Evolutionary conservation across 2,329 filamentous ascomycete species (phyloP).

Genomic region (Cladophialophora immunda): DNA sequence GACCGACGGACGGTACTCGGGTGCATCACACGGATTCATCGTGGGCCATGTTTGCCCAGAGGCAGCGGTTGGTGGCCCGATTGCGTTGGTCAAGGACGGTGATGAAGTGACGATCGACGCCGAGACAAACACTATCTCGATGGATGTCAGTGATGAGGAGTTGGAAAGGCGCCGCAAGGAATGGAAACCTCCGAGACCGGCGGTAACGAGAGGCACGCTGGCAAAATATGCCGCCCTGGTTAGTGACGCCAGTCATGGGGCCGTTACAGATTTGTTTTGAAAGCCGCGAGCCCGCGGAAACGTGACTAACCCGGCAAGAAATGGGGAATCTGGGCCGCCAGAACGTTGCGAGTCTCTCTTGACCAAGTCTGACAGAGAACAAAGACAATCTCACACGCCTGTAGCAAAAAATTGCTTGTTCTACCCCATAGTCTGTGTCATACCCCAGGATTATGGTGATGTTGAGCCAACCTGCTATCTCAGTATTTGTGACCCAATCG

Average conservation of each 20-base stretch:
- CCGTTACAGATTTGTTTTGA: conserved; percentile 79
- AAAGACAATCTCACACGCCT: not conserved
- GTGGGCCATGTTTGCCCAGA: conserved; percentile 94
- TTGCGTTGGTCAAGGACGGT: conserved; percentile 81
- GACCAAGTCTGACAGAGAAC: not conserved
- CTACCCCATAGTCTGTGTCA: too few relatives aligned
- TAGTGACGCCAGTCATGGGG: conserved; percentile 89
- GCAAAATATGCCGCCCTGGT: conserved; percentile 91
- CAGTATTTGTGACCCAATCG: too few relatives aligned
- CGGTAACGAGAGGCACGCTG: conserved; percentile 81
- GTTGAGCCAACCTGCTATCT: too few relatives aligned
- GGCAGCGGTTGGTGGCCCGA: conserved; percentile 86
- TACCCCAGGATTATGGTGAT: too few relatives aligned
- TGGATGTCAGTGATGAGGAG: conserved; percentile 77
- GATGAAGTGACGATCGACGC: conserved; percentile 89
- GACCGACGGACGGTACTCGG: conserved; percentile 89
- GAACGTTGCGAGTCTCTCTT: not conserved
- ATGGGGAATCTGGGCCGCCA: too few relatives aligned
- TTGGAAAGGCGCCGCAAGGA: conserved; percentile 68
- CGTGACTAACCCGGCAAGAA: not conserved
- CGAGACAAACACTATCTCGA: conserved; percentile 74
- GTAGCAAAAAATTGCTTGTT: not conserved
- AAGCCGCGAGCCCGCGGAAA: not conserved
- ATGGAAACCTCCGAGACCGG: conserved; percentile 76
- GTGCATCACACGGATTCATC: conserved; percentile 90